Evolutionary conservation across 305 asterid species (phyloP).

Genomic region (Solanum aculeatissimum): DNA sequence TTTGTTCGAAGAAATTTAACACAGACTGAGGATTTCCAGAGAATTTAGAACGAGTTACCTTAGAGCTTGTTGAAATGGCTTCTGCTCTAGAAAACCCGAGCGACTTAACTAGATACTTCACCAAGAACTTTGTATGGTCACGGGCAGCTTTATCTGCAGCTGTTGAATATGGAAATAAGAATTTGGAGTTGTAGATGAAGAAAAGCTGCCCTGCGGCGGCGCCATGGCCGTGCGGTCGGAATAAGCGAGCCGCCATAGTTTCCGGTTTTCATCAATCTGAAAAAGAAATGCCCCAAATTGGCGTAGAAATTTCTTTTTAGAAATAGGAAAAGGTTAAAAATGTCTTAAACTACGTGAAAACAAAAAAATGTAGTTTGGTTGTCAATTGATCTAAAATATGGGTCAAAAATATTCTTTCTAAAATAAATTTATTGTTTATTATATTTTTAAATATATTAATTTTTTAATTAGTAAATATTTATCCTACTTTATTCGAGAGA

Average conservation of each 20-base stretch:
- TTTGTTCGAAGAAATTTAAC: constrained; percentile 1
- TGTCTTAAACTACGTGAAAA: too few relatives aligned
- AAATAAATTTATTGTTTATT: too few relatives aligned
- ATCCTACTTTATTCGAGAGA: too few relatives aligned
- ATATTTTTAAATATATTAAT: too few relatives aligned
- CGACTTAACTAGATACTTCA: not conserved
- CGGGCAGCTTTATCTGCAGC: not conserved
- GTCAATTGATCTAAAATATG: too few relatives aligned
- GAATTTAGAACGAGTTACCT: not conserved
- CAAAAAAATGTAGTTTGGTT: too few relatives aligned
- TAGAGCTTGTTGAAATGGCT: not conserved
- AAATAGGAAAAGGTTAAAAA: too few relatives aligned
- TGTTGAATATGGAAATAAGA: not conserved
- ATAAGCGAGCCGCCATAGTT: not conserved
- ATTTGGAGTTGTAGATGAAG: not conserved
- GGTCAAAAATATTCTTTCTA: too few relatives aligned
- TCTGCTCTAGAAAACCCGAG: constrained; percentile 6
- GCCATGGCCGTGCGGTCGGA: not conserved
- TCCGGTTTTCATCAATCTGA: not conserved
- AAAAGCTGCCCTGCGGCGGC: not conserved
- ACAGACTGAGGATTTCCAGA: not conserved
- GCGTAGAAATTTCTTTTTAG: not conserved
- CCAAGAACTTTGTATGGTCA: not conserved
- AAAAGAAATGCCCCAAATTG: not conserved
- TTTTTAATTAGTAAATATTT: too few relatives aligned